phyloP scores from a whole-genome alignment of 1,284 basidiomycete species.

The Pseudozyma pruni region DNA sequence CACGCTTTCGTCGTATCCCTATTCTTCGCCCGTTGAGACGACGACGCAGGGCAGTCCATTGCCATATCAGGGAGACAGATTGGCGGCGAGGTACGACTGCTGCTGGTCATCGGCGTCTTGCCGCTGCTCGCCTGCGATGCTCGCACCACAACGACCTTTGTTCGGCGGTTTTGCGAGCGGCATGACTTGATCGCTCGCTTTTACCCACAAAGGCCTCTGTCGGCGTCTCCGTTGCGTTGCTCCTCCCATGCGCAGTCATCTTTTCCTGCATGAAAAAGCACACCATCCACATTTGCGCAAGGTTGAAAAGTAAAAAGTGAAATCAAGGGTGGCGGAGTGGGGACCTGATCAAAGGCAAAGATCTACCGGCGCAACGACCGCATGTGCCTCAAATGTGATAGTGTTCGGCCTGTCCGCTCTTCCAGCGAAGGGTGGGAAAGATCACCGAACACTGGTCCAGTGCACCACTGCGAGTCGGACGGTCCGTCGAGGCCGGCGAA shows the following conservation, averaged over 20 bases:
- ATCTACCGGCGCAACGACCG: conserved; percentile 7
- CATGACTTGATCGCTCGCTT: conserved; percentile 9
- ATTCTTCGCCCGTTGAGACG: conserved; percentile 39
- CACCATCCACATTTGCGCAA: not conserved
- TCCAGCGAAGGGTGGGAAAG: not conserved
- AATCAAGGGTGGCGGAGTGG: not conserved
- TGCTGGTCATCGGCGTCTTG: conserved; percentile 18
- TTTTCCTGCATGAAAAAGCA: conserved; percentile 11
- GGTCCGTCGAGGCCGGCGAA: too few relatives aligned
- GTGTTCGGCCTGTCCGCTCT: not conserved
- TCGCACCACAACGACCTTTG: conserved; percentile 20
- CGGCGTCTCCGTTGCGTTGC: not conserved
- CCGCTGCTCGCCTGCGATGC: conserved; percentile 21
- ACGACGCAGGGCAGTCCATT: conserved; percentile 32
- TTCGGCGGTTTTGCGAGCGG: conserved; percentile 33
- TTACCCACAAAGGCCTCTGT: not conserved
- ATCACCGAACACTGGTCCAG: not conserved
- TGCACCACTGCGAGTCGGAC: not conserved
- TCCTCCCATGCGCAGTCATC: conserved; percentile 2
- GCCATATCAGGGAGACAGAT: conserved; percentile 6
- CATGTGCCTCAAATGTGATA: too few relatives aligned
- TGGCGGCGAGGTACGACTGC: conserved; percentile 9
- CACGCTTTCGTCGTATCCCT: conserved; percentile 13
- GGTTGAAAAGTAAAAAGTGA: not conserved
- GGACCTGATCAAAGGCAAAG: conserved; percentile 1